These are phyloP conservation scores for Hyaloperonospora brassicae DNA, from an alignment of 352 stramenopile species.

Conservation along the genomic window DNA sequence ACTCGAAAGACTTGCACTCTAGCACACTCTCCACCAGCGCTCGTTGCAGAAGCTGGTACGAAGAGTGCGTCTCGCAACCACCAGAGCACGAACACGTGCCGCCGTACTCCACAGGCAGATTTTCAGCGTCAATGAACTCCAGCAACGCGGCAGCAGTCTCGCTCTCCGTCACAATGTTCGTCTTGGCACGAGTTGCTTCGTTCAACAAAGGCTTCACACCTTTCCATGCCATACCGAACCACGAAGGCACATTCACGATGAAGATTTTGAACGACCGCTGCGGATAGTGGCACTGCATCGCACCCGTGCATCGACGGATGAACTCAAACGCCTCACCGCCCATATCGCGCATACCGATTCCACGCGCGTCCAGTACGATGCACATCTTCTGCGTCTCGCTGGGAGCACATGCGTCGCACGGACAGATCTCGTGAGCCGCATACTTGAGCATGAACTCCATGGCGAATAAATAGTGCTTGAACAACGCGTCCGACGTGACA, in stretches of 20 bases:
- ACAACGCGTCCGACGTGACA: conserved; percentile 57
- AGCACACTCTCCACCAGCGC: conserved; percentile 49
- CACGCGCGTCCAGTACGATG: conserved; percentile 57
- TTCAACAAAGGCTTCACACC: conserved; percentile 83
- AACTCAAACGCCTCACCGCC: conserved; percentile 75
- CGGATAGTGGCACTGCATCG: conserved; percentile 82
- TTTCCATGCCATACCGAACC: conserved; percentile 89
- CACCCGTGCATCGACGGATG: conserved; percentile 61
- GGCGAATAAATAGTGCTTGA: conserved; percentile 76
- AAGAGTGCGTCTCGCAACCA: conserved; percentile 59
- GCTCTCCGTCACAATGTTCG: conserved; percentile 71
- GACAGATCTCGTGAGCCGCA: conserved; percentile 45
- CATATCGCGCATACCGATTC: conserved; percentile 69
- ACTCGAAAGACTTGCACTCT: conserved; percentile 37
- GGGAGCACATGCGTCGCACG: conserved; percentile 42
- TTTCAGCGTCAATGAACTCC: conserved; percentile 51
- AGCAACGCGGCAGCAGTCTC: conserved; percentile 45
- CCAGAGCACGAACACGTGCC: conserved; percentile 52
- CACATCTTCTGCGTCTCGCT: conserved; percentile 73
- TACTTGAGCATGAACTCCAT: conserved; percentile 84
- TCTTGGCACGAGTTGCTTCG: conserved; percentile 82
- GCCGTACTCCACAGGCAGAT: conserved; percentile 65
- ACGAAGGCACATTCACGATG: conserved; percentile 87
- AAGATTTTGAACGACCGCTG: conserved; percentile 88
- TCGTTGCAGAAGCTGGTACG: conserved; percentile 53